A percentile compares a stretch with the other conserved stretches of the same genome.
These are phyloP conservation scores for Paecilomyces variotii DNA, from an alignment of 2,329 filamentous ascomycete genomes.

Conservation along the genomic window DNA sequence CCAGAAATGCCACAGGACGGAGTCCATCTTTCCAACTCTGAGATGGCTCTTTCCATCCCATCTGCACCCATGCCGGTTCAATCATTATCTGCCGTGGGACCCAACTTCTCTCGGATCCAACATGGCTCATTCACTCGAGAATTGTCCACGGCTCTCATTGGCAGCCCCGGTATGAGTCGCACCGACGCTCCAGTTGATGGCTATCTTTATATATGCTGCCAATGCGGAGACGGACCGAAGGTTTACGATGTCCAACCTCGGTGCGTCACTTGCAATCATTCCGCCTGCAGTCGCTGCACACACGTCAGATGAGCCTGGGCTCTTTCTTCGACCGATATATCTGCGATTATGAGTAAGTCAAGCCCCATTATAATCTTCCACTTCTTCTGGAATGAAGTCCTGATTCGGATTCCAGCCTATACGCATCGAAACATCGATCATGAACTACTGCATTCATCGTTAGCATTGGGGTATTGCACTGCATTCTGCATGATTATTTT, in stretches of 20 bases:
- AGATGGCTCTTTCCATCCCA: not conserved
- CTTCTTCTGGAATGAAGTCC: not conserved
- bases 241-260: constrained; percentile 23
- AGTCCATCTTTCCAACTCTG: not conserved
- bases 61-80: not conserved
- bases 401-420: not conserved
- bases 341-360: not conserved
- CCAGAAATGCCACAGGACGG: constrained; percentile 2
- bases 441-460: not conserved
- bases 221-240: constrained; percentile 32
- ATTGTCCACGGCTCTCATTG: not conserved
- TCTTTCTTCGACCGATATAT: not conserved
- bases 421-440: not conserved
- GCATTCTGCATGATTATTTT: not conserved
- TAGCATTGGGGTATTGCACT: not conserved
- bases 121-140: not conserved
- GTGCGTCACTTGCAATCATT: constrained; percentile 27
- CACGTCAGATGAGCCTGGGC: constrained; percentile 16
- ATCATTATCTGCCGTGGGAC: not conserved
- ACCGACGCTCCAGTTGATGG: not conserved
- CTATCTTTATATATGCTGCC: constrained; percentile 31
- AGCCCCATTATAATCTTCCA: not conserved
- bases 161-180: not conserved
- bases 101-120: not conserved
- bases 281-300: constrained; percentile 20